Evolutionary conservation across 2,329 filamentous ascomycete genomes (phyloP).

Genomic region (Exophiala bonariae): DNA sequence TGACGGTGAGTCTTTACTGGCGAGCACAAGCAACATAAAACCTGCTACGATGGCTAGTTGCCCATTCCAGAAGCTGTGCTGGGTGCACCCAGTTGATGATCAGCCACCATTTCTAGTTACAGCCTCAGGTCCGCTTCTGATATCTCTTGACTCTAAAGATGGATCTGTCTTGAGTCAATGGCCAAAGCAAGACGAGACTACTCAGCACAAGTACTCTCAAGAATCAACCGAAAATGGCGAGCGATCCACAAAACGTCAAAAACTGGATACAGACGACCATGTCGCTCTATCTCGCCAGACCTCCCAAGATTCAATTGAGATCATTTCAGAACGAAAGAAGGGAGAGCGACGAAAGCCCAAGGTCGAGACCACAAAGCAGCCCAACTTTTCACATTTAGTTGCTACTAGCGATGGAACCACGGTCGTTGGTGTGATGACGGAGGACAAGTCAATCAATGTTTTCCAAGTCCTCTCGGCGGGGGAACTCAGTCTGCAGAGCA

Average conservation of each 20-base stretch:
- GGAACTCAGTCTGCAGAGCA: conserved; percentile 64
- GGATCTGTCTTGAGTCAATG: conserved; percentile 63
- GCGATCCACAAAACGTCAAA: conserved; percentile 47
- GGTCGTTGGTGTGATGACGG: conserved; percentile 76
- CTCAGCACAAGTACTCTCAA: conserved; percentile 15
- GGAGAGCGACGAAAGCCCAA: conserved; percentile 24
- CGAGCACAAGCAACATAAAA: not conserved
- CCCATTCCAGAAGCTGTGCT: conserved; percentile 66
- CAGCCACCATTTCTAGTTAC: conserved; percentile 62
- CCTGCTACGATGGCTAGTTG: conserved; percentile 35
- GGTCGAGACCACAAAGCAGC: conserved; percentile 19
- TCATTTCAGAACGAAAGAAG: conserved; percentile 28
- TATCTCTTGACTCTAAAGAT: conserved; percentile 63
- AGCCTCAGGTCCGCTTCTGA: conserved; percentile 70
- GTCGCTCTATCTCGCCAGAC: conserved; percentile 19
- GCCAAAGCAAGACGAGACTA: conserved; percentile 40
- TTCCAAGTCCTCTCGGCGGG: conserved; percentile 66
- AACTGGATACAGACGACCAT: conserved; percentile 28
- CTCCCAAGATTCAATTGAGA: conserved; percentile 29
- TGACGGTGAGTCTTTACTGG: too few species aligned
- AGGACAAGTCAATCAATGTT: conserved; percentile 88
- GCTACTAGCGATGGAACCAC: conserved; percentile 65
- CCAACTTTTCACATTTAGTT: conserved; percentile 69
- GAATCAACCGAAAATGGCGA: conserved; percentile 31
- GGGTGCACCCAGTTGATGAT: conserved; percentile 32